Base-by-base conservation (phyloP, 306 rosid genomes). In the Carpinus fangiana region DNA sequence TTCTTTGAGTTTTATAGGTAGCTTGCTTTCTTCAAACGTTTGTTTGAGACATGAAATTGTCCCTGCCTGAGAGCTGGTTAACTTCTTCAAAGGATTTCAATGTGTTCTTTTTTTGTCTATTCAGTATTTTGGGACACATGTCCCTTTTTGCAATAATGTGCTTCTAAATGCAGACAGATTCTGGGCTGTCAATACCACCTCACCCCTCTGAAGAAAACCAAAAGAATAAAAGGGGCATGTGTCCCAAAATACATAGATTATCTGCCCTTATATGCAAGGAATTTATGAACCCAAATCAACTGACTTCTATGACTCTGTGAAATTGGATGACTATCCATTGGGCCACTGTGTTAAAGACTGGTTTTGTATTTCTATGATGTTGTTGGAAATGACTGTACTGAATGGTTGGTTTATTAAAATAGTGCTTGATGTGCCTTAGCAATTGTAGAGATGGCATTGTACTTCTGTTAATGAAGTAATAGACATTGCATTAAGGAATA, bases 81-180 rank as follows among this genome's bases (percentile, higher is more conserved):
- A 41, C 14, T n/a, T 26, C 38, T 2, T 66, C 17, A 1, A 9
- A 41, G 38, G n/a, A 31, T 12, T 18, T 66, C 14, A 1, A 13
- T 26, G 3, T n/a, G 23, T 41, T 9, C 41, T 16, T 18, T 66
- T 66, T 41, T 66, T 66, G 21, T 18, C 26, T 66, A 8, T 8
- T n/a, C 48, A 38, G 5, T 10, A 8, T 17, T 66, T 66, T 66
- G 48, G 41, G 72, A 66, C 14, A 17, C 50, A 4, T 13, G 17
- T 9, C 72, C 51, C 50, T 36, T 20, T 16, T 66, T 66, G 4
- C 31, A 66, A n/a, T 66, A 17, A 38, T 31, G n/a, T 64, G 46
- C 4, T 64, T 64, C 70, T 64, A 64, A 45, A 7, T 9, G 72
- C 51, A 38, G 72, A 66, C 51, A 36, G 26, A 66, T 66, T 66